Base-by-base conservation (phyloP, 2,329 filamentous ascomycete species). In the Scortechinia acanthostroma region DNA sequence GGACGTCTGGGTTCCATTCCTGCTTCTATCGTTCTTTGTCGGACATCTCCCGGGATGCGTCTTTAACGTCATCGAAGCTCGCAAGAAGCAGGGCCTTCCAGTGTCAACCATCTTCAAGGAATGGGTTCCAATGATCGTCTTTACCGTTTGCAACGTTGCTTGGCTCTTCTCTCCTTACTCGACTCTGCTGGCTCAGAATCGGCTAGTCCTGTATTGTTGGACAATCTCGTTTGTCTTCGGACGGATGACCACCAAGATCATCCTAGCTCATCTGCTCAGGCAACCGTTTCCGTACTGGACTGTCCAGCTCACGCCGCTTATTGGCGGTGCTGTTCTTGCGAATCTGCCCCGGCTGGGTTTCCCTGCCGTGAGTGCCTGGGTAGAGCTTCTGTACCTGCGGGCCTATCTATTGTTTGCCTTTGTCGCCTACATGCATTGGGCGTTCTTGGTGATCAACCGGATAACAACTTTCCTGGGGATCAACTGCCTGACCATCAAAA, bases 281-380 rank as follows among this genome's bases (percentile, higher is more conserved):
- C 93, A 97, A 62, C 88, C 91, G 3, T 98, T 97, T 66, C 93
- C 93, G 1, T 94, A 88, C 74, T 97, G 91, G 90, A 97, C 93
- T 10, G 77, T 93, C 43, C 87, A 97, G 77, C 74, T 97, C 28
- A 80, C 78, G 23, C 93, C 93, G 4, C 80, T 98, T 30, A 76
- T 96, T 42, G 86, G 87, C 43, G 93, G 93, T 45, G 91, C 90
- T 4, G 57, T 91, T 2, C 68, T 97, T 33, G 84, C 79, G 19
- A 96, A 97, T 65, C 68, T 95, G 46, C 91, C 91, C 3, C 74
- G 77, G 42, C 60, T 96, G 37, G 89, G 88, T 1, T 67, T 93
- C 15, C 71, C 80, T 1, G 69, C 79, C 15, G 65, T 95, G 44
- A 81, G 77, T 44, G 73, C 84, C 2, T 62, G 67, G 28, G 53